Percentiles rank a stretch among this genome's conserved stretches.
phyloP scores from a whole-genome alignment of 2,329 filamentous ascomycete species.

The Trichoderma gracile region DNA sequence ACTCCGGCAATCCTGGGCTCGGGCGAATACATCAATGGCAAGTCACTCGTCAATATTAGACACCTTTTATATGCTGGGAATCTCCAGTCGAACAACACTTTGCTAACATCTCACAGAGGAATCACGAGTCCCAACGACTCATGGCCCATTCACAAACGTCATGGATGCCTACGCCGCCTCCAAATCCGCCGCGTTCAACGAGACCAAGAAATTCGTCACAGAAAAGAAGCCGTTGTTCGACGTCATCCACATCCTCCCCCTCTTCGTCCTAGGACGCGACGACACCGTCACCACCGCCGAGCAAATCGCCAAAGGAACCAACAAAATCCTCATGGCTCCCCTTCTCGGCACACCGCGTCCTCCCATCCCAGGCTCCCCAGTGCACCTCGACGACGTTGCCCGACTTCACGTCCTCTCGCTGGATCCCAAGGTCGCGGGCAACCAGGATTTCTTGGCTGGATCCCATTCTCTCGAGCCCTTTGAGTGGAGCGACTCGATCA shows the following conservation, averaged over 20 bases:
- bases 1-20: not conserved
- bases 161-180: conserved; percentile 41
- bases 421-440: not conserved
- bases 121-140: not conserved
- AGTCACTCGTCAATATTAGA: not conserved
- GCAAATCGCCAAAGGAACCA: conserved; percentile 35
- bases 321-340: conserved; percentile 39
- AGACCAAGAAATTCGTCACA: conserved; percentile 39
- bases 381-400: conserved; percentile 28
- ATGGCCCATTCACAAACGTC: conserved; percentile 35
- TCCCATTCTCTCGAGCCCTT: conserved; percentile 9
- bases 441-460: conserved; percentile 23
- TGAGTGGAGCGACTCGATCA: not conserved
- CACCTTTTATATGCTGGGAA: not conserved
- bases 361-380: conserved; percentile 32
- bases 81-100: not conserved
- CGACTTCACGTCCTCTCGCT: conserved; percentile 22
- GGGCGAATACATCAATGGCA: conserved; percentile 5
- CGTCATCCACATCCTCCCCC: conserved; percentile 41
- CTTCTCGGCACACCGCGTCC: conserved; percentile 36
- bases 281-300: conserved; percentile 31
- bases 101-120: conserved; percentile 10
- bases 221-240: conserved; percentile 39
- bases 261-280: conserved; percentile 42
- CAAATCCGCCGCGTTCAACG: conserved; percentile 39